Evolutionary conservation across 164 flowering plant genomes (phyloP).

Genomic region (Vitis rotundifolia): DNA sequence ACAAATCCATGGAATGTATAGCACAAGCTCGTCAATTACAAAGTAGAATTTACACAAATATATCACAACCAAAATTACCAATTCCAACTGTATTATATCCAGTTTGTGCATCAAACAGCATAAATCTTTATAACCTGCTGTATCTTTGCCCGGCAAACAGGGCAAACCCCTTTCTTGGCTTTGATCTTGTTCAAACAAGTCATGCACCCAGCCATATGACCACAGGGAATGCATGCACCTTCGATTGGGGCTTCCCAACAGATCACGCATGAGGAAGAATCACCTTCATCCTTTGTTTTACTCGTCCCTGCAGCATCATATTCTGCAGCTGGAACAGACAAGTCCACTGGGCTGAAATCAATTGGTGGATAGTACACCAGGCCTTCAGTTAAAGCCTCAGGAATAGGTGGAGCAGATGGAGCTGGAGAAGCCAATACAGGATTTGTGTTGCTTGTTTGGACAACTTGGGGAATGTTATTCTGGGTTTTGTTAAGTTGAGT

Average conservation of each 20-base stretch:
- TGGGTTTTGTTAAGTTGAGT: not conserved
- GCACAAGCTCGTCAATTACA: too few species aligned
- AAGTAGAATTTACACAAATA: too few species aligned
- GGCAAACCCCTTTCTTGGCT: conserved; percentile 16
- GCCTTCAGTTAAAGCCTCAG: conserved; percentile 12
- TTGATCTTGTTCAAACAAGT: conserved; percentile 17
- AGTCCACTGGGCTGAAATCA: conserved; percentile 12
- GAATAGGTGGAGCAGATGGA: conserved; percentile 19
- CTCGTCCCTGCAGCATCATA: not conserved
- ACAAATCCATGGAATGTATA: too few species aligned
- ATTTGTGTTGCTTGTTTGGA: not conserved
- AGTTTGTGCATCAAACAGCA: conserved; percentile 9
- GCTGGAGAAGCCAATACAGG: not conserved
- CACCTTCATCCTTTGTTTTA: not conserved
- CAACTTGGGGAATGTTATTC: not conserved
- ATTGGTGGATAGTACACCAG: conserved; percentile 11
- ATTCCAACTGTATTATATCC: too few species aligned
- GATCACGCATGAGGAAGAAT: conserved; percentile 12
- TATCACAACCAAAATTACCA: too few species aligned
- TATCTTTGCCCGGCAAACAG: conserved; percentile 17
- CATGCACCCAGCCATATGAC: conserved; percentile 23
- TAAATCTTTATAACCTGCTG: conserved; percentile 10
- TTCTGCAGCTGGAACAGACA: conserved; percentile 1
- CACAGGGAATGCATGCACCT: conserved; percentile 22
- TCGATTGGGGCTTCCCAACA: conserved; percentile 21